Evolutionary conservation across 2,329 filamentous ascomycete species (phyloP).

Genomic region (Fonsecaea erecta): DNA sequence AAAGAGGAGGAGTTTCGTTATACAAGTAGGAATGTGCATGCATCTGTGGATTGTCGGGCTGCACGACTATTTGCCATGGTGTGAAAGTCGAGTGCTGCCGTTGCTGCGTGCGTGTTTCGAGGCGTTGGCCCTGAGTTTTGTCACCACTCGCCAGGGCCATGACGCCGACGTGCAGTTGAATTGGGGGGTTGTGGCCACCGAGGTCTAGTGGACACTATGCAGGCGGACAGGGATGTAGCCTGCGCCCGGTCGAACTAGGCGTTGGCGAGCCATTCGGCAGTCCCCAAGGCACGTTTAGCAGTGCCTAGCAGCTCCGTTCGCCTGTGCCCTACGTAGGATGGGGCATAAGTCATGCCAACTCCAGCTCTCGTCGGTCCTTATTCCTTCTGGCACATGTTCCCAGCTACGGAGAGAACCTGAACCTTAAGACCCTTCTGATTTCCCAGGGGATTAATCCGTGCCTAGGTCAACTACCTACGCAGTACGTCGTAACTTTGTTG

Average conservation of each 20-base stretch:
- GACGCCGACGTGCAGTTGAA: slow-evolving; percentile 1
- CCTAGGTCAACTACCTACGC: too few relatives aligned
- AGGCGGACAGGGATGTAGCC: not conserved
- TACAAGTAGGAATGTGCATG: not conserved
- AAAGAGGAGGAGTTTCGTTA: not conserved
- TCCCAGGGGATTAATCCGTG: not conserved
- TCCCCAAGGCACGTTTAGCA: not conserved
- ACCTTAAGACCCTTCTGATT: not conserved
- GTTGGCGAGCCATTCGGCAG: not conserved
- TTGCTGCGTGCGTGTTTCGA: slow-evolving; percentile 1
- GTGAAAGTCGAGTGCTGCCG: not conserved
- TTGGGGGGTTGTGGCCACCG: not conserved
- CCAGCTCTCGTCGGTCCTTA: not conserved
- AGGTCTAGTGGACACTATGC: not conserved
- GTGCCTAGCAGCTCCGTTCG: not conserved
- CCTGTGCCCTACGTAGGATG: not conserved
- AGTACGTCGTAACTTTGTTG: not conserved
- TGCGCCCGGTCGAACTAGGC: not conserved
- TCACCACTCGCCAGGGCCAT: not conserved
- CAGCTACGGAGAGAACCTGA: not conserved
- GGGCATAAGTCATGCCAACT: too few relatives aligned
- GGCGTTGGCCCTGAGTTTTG: not conserved
- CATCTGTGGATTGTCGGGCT: not conserved
- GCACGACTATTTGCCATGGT: slow-evolving; percentile 5
- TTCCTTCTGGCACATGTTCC: not conserved